Percentiles rank a stretch among this genome's conserved stretches.
These are phyloP conservation scores for Fusarium cyanostomum DNA, from an alignment of 2,329 filamentous ascomycete genomes.

Conservation along the genomic window DNA sequence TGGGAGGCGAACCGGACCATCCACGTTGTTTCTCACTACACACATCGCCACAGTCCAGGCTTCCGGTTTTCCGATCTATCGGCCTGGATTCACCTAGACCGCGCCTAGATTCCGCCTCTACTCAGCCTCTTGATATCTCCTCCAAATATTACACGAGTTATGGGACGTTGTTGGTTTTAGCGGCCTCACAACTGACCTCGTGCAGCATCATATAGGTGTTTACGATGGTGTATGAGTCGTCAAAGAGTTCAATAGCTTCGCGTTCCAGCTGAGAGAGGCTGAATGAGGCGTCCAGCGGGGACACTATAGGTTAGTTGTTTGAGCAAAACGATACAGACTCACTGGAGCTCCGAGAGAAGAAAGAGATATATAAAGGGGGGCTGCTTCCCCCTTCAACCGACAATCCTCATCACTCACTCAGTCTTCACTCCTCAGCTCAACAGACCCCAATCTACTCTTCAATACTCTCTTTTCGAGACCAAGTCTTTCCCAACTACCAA, in stretches of 20 bases:
- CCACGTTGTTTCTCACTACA: too few species aligned
- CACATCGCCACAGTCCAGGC: too few species aligned
- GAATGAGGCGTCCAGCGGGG: neutral
- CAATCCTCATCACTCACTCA: conserved; percentile 19
- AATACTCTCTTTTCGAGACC: conserved; percentile 13
- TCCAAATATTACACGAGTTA: neutral
- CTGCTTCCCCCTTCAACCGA: neutral
- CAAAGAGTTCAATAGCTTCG: conserved; percentile 28
- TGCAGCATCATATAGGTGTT: neutral
- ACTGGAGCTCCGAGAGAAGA: fast-evolving
- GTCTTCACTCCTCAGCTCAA: conserved; percentile 8
- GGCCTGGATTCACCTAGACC: too few species aligned
- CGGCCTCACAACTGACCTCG: neutral
- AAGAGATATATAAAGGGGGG: conserved; percentile 14
- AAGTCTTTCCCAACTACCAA: conserved; percentile 15
- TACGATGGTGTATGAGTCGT: neutral
- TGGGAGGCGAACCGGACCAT: too few species aligned
- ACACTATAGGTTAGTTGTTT: too few species aligned
- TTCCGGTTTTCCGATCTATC: too few species aligned
- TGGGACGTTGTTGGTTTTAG: too few species aligned
- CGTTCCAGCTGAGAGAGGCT: neutral
- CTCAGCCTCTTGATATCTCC: neutral
- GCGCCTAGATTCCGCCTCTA: neutral
- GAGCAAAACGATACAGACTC: fast-evolving
- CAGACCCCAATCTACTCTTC: conserved; percentile 10